phyloP scores from a whole-genome alignment of 176 grass and related monocot genomes.

The Oryza meridionalis region DNA sequence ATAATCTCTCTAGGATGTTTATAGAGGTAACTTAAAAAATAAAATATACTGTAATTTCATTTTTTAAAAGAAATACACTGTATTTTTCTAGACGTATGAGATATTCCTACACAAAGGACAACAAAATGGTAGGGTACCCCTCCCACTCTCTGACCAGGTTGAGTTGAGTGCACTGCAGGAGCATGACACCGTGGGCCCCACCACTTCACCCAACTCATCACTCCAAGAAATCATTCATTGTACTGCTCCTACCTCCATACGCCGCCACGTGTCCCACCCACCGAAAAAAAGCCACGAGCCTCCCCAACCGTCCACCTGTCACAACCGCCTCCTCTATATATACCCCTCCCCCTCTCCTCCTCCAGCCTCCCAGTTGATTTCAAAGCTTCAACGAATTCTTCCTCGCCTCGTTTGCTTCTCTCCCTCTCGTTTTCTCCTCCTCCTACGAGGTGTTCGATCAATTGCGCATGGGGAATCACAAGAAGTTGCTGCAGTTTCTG shows the following conservation, averaged over 20 bases:
- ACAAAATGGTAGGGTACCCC: background rate
- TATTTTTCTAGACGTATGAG: background rate
- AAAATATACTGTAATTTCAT: too few species aligned
- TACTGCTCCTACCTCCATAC: background rate
- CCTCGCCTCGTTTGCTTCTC: background rate
- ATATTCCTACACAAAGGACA: background rate
- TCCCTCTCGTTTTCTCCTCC: background rate
- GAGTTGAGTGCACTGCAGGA: background rate
- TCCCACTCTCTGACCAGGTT: background rate
- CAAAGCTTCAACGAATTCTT: background rate
- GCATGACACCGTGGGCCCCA: background rate
- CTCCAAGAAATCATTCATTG: background rate
- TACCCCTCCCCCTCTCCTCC: background rate
- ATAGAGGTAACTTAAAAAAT: too few species aligned
- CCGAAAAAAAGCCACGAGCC: conserved; percentile 3
- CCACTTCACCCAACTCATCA: background rate
- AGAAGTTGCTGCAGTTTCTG: conserved; percentile 55
- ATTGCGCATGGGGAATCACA: conserved; percentile 46
- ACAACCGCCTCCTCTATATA: conserved; percentile 19
- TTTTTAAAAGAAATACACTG: background rate
- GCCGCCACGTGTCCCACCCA: conserved; percentile 30
- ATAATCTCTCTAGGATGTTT: too few species aligned
- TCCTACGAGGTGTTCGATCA: background rate
- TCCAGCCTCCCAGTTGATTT: background rate
- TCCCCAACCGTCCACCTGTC: conserved; percentile 50